A percentile compares a stretch with the other conserved stretches of the same genome.
These are phyloP conservation scores for Casuarina equisetifolia DNA, from an alignment of 306 rosid species.

Conservation along the genomic window DNA sequence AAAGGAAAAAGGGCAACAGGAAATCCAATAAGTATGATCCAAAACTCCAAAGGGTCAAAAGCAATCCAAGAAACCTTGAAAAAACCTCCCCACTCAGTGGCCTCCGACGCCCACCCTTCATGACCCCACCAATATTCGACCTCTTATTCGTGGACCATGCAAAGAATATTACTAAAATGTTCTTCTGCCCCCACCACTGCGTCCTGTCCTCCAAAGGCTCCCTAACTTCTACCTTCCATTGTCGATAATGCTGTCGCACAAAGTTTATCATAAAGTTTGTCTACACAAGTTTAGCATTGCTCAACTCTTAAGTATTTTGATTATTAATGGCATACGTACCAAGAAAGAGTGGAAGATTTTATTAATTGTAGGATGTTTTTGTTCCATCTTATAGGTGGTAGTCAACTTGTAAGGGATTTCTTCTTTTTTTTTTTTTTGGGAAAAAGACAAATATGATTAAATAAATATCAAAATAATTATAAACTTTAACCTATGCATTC, in stretches of 20 bases:
- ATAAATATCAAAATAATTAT: no score
- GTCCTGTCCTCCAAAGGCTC: neutral
- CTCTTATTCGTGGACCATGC: neutral
- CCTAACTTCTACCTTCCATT: neutral
- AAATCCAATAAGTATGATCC: neutral
- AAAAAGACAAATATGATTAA: no score
- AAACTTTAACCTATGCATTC: no score
- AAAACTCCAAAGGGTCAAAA: neutral
- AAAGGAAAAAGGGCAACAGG: neutral
- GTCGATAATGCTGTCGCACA: neutral
- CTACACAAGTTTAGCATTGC: neutral
- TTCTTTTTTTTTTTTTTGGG: no score
- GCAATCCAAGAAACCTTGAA: neutral
- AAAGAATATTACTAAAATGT: neutral
- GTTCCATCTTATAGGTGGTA: no score
- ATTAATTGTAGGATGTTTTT: no score
- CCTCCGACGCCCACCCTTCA: conserved; percentile 18
- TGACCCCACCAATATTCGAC: conserved; percentile 16
- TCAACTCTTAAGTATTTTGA: no score
- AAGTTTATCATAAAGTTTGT: neutral
- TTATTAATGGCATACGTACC: no score
- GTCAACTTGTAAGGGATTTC: no score
- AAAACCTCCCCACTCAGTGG: conserved; percentile 4
- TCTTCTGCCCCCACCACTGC: neutral
- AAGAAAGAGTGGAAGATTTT: no score